Base-by-base conservation (phyloP, 1,284 basidiomycete genomes). In the Boletus albobrunnescens region DNA sequence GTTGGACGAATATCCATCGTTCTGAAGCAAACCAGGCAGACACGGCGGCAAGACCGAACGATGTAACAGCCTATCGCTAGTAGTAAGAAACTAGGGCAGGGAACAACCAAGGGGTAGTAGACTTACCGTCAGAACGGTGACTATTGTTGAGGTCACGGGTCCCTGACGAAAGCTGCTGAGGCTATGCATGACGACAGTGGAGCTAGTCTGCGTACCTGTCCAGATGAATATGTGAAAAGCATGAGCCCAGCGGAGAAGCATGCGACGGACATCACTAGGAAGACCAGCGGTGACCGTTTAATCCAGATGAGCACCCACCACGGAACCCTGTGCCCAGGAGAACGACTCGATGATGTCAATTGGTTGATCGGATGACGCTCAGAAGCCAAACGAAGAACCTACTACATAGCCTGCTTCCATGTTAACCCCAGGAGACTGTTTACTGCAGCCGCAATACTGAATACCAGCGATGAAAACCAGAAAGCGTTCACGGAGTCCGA, bases 21-120 rank as follows among this genome's bases (percentile, higher is more conserved):
- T 89, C 86, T 6, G 80, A 84, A 6, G 79, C 78, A 60, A 90
- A 87, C 87, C 87, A 89, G 2, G 78, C 70, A 2, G 85, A 87
- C 9, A 89, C 85, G 8, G 84, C 85, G 16, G 75, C 70, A 16
- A 89, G 76, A 41, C 87, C 87, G 55, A 87, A 83, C 19, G 82
- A 84, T 20, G 85, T 87, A 57, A 84, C 65, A 46, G 53, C 64
- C 63, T 65, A 37, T 32, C 38, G 40, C 39, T 2, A 22, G 2
- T 16, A 37, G 30, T 64, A 41, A 62, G 58, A 22, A 30, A 30
- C 14, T 19, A 11, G 11, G 33, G 23, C 17, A 11, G 14, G 17
- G 13, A 49, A 19, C 3, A 24, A n/a, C 33, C 24, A 36, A 28
- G 27, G 16, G 22, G 31, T 28, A 22, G 22, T 19, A 24, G 38